phyloP scores from a whole-genome alignment of 1,284 basidiomycete genomes.

The Limonomyces culmigenus region DNA sequence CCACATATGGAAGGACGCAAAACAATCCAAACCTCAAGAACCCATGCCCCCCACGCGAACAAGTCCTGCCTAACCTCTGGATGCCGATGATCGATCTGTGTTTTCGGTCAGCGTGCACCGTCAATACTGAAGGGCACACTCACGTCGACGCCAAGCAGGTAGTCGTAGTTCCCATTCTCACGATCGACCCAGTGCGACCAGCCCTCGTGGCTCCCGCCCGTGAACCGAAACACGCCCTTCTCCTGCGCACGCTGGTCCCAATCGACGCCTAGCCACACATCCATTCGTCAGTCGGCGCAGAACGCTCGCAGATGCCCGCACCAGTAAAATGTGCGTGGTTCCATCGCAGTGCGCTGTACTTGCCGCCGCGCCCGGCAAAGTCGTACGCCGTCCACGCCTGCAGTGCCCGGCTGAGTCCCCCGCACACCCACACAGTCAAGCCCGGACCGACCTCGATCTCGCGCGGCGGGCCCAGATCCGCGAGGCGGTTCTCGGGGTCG shows the following conservation, averaged over 20 bases:
- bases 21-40: conserved; percentile 55
- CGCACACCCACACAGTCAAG: no score
- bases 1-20: conserved; percentile 4
- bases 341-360: conserved; percentile 63
- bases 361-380: conserved; percentile 57
- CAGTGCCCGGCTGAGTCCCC: conserved; percentile 1
- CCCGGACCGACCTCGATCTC: conserved; percentile 58
- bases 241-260: conserved; percentile 62
- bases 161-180: conserved; percentile 68
- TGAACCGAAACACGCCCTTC: conserved; percentile 46
- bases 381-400: conserved; percentile 81
- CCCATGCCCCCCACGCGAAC: conserved; percentile 52
- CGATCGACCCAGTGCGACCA: conserved; percentile 57
- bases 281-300: conserved; percentile 13
- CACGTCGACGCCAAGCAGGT: conserved; percentile 59
- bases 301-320: conserved; percentile 22
- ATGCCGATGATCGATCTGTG: conserved; percentile 73
- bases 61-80: conserved; percentile 60
- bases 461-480: conserved; percentile 38
- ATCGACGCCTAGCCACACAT: no score
- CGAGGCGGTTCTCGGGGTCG: conserved; percentile 43
- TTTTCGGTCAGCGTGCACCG: conserved; percentile 3
- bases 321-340: conserved; percentile 57
- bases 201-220: conserved; percentile 35
- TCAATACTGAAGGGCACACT: conserved; percentile 9